Percentiles rank a stretch among this genome's conserved stretches.
These are phyloP conservation scores for Claviceps maximensis DNA, from an alignment of 2,329 filamentous ascomycete genomes.

Conservation along the genomic window DNA sequence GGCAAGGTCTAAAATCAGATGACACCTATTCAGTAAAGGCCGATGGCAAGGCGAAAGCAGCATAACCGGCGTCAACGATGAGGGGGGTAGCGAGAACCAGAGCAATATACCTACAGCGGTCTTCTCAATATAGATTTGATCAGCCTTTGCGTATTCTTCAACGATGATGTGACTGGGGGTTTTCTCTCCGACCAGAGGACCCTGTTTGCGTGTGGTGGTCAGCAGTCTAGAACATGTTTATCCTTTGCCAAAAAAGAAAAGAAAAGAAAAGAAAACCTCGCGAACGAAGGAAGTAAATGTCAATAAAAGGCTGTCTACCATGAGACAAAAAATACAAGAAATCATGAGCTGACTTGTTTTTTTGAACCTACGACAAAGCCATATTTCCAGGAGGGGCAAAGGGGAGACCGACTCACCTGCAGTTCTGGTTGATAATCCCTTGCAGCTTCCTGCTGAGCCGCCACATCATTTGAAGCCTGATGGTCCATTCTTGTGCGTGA, in stretches of 20 bases:
- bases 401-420: constrained; percentile 28
- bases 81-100: not conserved
- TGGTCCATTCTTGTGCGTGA: constrained; percentile 20
- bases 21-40: not conserved
- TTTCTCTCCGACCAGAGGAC: constrained; percentile 68
- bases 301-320: not conserved
- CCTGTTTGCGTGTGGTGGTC: constrained; percentile 35
- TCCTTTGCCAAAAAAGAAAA: not conserved
- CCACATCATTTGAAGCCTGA: constrained; percentile 29
- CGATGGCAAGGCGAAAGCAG: not conserved
- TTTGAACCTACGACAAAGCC: not conserved
- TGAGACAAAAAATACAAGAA: not conserved
- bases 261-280: not conserved
- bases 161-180: constrained; percentile 65
- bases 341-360: not conserved
- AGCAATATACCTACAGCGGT: constrained; percentile 52
- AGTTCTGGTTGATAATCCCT: constrained; percentile 44
- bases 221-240: not conserved
- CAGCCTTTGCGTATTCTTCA: constrained; percentile 77
- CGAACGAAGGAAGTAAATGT: not conserved
- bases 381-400: not conserved
- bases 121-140: constrained; percentile 74
- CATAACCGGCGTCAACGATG: too few species aligned
- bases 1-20: constrained; percentile 52
- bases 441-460: constrained; percentile 47